A percentile compares a stretch with the other conserved stretches of the same genome.
These are phyloP conservation scores for Blepharisma japonicum DNA, from an alignment of 73 alveolate species.

Conservation along the genomic window DNA sequence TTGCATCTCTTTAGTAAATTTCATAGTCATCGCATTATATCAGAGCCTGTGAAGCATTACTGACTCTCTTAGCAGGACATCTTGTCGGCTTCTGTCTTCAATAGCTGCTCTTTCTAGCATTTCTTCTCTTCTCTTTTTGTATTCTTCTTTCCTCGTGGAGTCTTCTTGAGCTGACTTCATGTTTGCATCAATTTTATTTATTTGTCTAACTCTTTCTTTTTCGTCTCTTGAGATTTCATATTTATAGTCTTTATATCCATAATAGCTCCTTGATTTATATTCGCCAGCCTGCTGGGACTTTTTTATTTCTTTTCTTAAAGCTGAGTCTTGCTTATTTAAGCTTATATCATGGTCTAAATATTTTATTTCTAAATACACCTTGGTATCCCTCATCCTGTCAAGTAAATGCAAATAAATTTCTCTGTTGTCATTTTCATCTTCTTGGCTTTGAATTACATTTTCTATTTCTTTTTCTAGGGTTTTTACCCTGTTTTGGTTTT, in stretches of 20 bases:
- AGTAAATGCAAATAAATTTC: slow-evolving; percentile 1
- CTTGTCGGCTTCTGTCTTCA: slow-evolving; percentile 25
- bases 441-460: slow-evolving; percentile 3
- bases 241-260: neutral
- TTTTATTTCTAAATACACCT: neutral
- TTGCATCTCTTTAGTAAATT: neutral
- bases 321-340: neutral
- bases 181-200: neutral
- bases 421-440: neutral
- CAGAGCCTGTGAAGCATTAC: slow-evolving; percentile 14
- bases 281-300: neutral
- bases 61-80: neutral
- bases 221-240: neutral
- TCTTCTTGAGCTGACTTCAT: neutral
- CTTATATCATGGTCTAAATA: neutral
- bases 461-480: neutral
- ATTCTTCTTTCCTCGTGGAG: neutral
- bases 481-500: slow-evolving; percentile 5
- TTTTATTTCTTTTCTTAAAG: neutral
- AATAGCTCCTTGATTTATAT: too few species aligned
- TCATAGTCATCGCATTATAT: neutral
- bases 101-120: slow-evolving; percentile 10
- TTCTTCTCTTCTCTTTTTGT: neutral
- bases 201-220: neutral
- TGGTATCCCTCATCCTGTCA: slow-evolving; percentile 8